Percentiles rank a stretch among this genome's conserved stretches.
Conservation (phyloP, 306 rosid species). For the Carpinus viminea region DNA sequence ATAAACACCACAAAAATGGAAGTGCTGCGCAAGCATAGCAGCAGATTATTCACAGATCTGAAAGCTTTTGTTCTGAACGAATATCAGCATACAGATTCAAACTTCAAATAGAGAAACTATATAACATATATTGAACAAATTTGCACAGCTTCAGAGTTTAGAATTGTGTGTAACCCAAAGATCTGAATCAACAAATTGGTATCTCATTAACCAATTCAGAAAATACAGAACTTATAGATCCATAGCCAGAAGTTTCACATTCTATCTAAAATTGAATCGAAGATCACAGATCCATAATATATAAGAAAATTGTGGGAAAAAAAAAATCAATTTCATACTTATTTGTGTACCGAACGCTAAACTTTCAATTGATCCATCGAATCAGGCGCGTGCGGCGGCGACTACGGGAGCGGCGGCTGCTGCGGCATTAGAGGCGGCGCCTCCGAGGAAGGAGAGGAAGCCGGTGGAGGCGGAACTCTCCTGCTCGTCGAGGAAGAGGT, state of each 20-base stretch:
- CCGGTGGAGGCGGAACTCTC: conserved; percentile 51
- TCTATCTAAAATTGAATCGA: conserved; percentile 21
- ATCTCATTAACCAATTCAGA: neutral
- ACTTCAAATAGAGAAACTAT: neutral
- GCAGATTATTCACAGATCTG: conserved; percentile 1
- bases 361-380: neutral
- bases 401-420: conserved; percentile 43
- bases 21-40: neutral
- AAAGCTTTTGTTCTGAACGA: neutral
- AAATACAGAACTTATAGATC: conserved; percentile 31
- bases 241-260: conserved; percentile 25
- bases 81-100: neutral
- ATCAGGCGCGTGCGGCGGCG: conserved; percentile 53
- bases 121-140: neutral
- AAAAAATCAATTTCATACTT: neutral
- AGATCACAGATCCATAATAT: conserved; percentile 33
- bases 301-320: conserved; percentile 23
- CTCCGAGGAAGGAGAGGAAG: conserved; percentile 62
- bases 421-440: conserved; percentile 50
- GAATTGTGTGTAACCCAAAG: neutral
- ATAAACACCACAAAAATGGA: neutral
- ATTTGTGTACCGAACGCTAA: conserved; percentile 9
- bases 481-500: conserved; percentile 82
- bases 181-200: neutral
- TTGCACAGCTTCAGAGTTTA: neutral